phyloP scores from a whole-genome alignment of 805 yeast genomes.

The Scheffersomyces coipomensis region DNA sequence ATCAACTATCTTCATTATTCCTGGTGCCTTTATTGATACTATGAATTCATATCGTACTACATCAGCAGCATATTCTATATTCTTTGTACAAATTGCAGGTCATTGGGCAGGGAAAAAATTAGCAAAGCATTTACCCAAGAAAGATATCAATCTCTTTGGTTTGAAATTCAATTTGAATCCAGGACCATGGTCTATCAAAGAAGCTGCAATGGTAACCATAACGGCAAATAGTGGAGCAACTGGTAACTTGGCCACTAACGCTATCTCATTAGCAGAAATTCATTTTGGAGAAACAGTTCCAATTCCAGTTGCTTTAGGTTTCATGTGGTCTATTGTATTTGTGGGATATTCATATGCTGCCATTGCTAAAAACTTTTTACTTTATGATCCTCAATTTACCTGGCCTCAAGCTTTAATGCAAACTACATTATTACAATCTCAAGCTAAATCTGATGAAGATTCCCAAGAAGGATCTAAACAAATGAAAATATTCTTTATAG shows the following conservation, averaged over 20 bases:
- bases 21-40: constrained; percentile 43
- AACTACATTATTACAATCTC: constrained; percentile 41
- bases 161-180: constrained; percentile 43
- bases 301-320: constrained; percentile 37
- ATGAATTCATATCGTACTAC: constrained; percentile 44
- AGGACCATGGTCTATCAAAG: constrained; percentile 57
- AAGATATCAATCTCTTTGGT: constrained; percentile 14
- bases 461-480: constrained; percentile 18
- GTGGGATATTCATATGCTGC: constrained; percentile 55
- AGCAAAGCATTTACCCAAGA: constrained; percentile 39
- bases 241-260: constrained; percentile 49
- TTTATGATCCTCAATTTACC: constrained; percentile 48
- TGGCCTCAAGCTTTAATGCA: constrained; percentile 58
- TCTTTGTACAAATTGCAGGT: constrained; percentile 50
- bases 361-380: constrained; percentile 42
- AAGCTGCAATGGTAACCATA: constrained; percentile 50
- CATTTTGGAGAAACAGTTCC: constrained; percentile 38
- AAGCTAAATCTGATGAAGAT: constrained; percentile 15
- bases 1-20: constrained; percentile 32
- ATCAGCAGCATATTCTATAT: constrained; percentile 49
- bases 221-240: constrained; percentile 55
- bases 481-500: constrained; percentile 38
- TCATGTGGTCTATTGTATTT: constrained; percentile 53
- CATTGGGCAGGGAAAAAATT: constrained; percentile 49
- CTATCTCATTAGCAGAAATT: constrained; percentile 46